A percentile compares a stretch with the other conserved stretches of the same genome.
phyloP scores from a whole-genome alignment of 1,284 basidiomycete genomes.

The Malassezia japonica region DNA sequence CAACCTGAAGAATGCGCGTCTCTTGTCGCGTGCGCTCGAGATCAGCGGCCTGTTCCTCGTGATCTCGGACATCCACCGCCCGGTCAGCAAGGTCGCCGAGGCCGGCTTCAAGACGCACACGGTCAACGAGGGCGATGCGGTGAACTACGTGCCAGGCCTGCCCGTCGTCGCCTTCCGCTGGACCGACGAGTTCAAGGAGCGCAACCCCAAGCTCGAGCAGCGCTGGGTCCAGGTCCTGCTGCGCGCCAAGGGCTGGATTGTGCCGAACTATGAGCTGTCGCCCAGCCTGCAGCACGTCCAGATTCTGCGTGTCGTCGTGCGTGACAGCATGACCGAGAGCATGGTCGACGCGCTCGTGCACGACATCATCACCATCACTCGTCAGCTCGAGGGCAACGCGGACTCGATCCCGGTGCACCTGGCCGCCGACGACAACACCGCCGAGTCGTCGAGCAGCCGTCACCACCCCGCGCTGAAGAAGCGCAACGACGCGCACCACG shows the following conservation, averaged over 20 bases:
- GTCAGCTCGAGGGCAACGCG: constrained; percentile 25
- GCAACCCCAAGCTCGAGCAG: constrained; percentile 55
- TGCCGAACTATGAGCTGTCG: constrained; percentile 42
- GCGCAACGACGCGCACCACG: constrained; percentile 20
- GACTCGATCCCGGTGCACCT: constrained; percentile 15
- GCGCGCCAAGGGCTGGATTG: constrained; percentile 64
- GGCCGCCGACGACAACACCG: constrained; percentile 5
- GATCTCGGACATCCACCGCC: constrained; percentile 51
- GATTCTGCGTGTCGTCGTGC: constrained; percentile 43
- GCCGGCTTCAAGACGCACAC: constrained; percentile 49
- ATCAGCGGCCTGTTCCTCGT: constrained; percentile 63
- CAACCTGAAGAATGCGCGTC: constrained; percentile 67
- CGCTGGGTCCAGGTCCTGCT: constrained; percentile 77
- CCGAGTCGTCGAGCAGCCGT: constrained; percentile 4
- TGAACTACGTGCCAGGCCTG: constrained; percentile 66
- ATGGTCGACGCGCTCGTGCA: constrained; percentile 43
- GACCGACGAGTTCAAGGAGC: constrained; percentile 55
- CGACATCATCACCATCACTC: constrained; percentile 39
- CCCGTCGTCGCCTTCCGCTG: constrained; percentile 85
- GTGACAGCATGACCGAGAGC: constrained; percentile 36
- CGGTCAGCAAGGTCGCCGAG: constrained; percentile 35
- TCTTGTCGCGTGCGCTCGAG: constrained; percentile 77
- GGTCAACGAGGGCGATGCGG: constrained; percentile 36
- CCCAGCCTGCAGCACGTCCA: constrained; percentile 32
- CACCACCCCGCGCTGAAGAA: not conserved